Base-by-base conservation (phyloP, 139 green algal species). In the Chloropicon primus region DNA sequence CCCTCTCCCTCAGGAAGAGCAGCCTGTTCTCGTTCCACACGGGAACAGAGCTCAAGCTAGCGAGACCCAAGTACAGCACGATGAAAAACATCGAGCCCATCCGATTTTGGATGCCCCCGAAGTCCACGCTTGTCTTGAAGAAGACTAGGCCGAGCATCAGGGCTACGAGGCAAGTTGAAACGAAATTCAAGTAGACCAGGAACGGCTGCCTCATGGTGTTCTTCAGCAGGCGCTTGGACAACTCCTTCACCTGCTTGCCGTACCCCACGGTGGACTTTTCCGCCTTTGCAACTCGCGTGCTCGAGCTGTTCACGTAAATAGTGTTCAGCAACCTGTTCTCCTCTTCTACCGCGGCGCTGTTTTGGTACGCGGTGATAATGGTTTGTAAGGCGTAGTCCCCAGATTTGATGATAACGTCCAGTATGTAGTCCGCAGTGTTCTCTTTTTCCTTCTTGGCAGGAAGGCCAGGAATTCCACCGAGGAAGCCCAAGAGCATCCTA, bases 401-500 rank as follows among this genome's bases (percentile, higher is more conserved):
- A 22, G 53, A 75, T 72, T 78, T 85, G 80, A 93, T 90, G 41
- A 91, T 82, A 23, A 91, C 78, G 71, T 93, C 89, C 73, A 93
- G 80, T 75, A 91, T 84, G 71, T 85, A 82, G 75, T 93, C 89
- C 1, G 86, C 86, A 27, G 90, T 84, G 71, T 85, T 75, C 3
- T n/a, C 54, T 62, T 62, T 23, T n/a, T 24, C 22, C 10, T 72
- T 26, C 10, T 23, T 26, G 23, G 24, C 22, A 24, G 29, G 22
- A n/a, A 78, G 26, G 27, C 41, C 77, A 74, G 73, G n/a, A 62
- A 82, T 41, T 1, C 53, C 54, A 2, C 21, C 73, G 26, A 82
- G 77, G 73, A 75, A 54, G 2, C 23, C 23, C 27, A 26, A 23
- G 23, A 72, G 27, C 2, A 21, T n/a, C 1, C 24, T n/a, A 0